A percentile compares a stretch with the other conserved stretches of the same genome.
These are phyloP conservation scores for Gonium pectorale DNA, from an alignment of 139 green algal genomes.

Conservation along the genomic window DNA sequence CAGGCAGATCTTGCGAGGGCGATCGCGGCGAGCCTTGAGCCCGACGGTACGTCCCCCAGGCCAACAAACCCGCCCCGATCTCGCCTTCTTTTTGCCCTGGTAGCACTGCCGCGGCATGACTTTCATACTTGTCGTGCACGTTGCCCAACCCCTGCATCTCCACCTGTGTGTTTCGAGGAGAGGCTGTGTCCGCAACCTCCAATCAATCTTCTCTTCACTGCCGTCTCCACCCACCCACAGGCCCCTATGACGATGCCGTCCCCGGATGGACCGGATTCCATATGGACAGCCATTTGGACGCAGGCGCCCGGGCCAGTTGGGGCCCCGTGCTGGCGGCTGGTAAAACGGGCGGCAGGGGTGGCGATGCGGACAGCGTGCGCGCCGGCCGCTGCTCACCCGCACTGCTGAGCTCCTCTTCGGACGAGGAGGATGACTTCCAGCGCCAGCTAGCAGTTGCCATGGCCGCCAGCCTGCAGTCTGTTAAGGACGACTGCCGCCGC, in stretches of 20 bases:
- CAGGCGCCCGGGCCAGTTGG: too few relatives aligned
- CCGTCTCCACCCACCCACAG: neutral
- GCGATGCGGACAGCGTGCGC: neutral
- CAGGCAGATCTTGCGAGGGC: neutral
- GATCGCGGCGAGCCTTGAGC: slow-evolving; percentile 32
- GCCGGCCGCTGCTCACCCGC: neutral
- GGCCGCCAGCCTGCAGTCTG: slow-evolving; percentile 1
- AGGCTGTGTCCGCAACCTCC: neutral
- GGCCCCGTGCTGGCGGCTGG: neutral
- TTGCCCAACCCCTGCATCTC: neutral
- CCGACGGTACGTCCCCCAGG: too few relatives aligned
- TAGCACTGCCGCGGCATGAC: neutral
- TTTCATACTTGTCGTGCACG: neutral
- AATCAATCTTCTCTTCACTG: too few relatives aligned
- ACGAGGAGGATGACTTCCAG: slow-evolving; percentile 26
- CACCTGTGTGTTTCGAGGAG: neutral
- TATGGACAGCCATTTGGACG: too few relatives aligned
- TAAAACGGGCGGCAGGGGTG: neutral
- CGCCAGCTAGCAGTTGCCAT: slow-evolving; percentile 11
- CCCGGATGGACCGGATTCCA: too few relatives aligned
- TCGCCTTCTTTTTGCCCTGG: neutral
- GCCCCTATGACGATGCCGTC: neutral
- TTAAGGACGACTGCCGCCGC: slow-evolving; percentile 6
- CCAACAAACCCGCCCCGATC: too few relatives aligned
- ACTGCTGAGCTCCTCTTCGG: neutral